Conservation (phyloP, 331 rosid species). For the Quercus tomentella region DNA sequence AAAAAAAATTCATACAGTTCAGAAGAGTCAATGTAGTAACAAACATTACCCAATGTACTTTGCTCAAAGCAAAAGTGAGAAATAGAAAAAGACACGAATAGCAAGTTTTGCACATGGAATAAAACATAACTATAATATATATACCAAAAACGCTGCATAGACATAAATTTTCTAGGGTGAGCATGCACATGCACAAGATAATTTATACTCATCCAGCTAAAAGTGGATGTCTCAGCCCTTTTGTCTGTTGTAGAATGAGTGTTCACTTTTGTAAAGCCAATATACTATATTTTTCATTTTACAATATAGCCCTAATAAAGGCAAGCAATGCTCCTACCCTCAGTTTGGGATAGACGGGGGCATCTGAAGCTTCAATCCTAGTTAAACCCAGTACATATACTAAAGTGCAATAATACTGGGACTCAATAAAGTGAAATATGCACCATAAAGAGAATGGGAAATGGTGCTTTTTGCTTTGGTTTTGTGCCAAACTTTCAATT, state of each 20-base stretch:
- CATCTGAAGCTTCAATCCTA: not conserved
- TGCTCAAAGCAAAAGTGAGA: conserved; percentile 14
- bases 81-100: not conserved
- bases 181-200: not conserved
- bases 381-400: not conserved
- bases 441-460: not conserved
- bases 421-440: not conserved
- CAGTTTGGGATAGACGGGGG: not conserved
- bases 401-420: not conserved
- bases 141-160: not conserved
- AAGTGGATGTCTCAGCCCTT: not conserved
- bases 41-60: not conserved
- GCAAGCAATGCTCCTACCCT: not conserved
- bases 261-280: not conserved
- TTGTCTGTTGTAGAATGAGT: not conserved
- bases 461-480: not conserved
- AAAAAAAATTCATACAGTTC: conserved; percentile 31
- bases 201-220: not conserved
- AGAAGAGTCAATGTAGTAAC: conserved; percentile 1
- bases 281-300: not conserved
- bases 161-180: not conserved
- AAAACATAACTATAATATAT: not conserved
- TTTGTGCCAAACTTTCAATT: not conserved
- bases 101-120: not conserved
- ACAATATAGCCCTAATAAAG: not conserved